phyloP scores from a whole-genome alignment of 2,329 filamentous ascomycete genomes.

The Cladophialophora chaetospira region DNA sequence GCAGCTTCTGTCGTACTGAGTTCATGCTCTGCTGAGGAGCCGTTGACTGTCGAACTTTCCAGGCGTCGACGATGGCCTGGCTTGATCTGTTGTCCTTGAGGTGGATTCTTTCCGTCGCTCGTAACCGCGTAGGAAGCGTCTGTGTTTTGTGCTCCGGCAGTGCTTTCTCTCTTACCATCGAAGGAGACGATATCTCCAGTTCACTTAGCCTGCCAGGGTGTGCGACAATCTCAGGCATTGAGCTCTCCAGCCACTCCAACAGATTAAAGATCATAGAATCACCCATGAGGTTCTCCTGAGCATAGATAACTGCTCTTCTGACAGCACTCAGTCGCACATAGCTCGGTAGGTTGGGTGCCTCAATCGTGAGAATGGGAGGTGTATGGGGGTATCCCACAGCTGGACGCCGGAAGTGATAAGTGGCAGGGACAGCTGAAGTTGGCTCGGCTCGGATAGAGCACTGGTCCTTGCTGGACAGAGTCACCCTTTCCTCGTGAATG shows the following conservation, averaged over 20 bases:
- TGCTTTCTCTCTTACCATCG: not conserved
- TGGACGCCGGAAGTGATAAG: constrained; percentile 69
- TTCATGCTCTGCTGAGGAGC: constrained; percentile 74
- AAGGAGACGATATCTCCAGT: constrained; percentile 75
- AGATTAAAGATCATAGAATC: constrained; percentile 91
- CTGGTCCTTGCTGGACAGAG: constrained; percentile 60
- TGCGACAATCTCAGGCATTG: constrained; percentile 79
- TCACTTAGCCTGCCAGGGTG: constrained; percentile 81
- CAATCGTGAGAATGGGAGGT: constrained; percentile 63
- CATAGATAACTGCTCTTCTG: constrained; percentile 72
- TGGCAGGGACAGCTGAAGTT: constrained; percentile 9
- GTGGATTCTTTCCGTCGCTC: constrained; percentile 2
- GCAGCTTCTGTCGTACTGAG: constrained; percentile 69
- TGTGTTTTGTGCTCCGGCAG: not conserved
- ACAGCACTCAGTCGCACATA: constrained; percentile 92
- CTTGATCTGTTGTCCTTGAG: constrained; percentile 24
- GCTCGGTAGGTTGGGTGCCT: constrained; percentile 67
- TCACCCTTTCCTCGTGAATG: constrained; percentile 77
- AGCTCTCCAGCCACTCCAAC: constrained; percentile 86
- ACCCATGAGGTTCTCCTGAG: constrained; percentile 69
- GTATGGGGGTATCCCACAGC: constrained; percentile 67
- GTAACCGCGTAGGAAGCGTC: not conserved
- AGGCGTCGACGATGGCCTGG: constrained; percentile 59
- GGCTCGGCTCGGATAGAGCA: constrained; percentile 70
- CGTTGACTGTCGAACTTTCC: constrained; percentile 67